A percentile compares a stretch with the other conserved stretches of the same genome.
phyloP scores from a whole-genome alignment of 2,329 filamentous ascomycete genomes.

The Phaeosphaeria sp. region DNA sequence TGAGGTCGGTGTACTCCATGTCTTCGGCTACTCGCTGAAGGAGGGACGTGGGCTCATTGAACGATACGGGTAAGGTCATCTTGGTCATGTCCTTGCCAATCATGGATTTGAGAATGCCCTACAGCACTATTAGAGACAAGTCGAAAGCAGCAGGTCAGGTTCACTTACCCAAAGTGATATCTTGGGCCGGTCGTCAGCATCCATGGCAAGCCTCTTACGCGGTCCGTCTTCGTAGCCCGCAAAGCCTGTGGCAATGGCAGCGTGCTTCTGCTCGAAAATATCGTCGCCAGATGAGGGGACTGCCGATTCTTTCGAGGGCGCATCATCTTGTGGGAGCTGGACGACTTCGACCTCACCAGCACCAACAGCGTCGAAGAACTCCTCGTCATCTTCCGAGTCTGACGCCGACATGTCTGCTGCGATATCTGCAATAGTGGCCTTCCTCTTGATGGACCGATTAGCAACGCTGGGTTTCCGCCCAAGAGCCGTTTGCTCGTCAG shows the following conservation, averaged over 20 bases:
- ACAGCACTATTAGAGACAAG: constrained; percentile 27
- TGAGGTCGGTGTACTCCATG: constrained; percentile 94
- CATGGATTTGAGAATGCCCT: constrained; percentile 99
- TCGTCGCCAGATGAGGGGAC: constrained; percentile 51
- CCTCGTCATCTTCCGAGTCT: constrained; percentile 81
- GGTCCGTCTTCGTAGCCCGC: constrained; percentile 91
- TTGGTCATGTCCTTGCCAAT: constrained; percentile 99
- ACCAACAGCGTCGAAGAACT: constrained; percentile 97
- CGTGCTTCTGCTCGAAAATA: constrained; percentile 56
- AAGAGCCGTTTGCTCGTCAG: constrained; percentile 43
- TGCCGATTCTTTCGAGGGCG: constrained; percentile 49
- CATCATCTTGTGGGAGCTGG: constrained; percentile 61
- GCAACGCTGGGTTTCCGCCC: constrained; percentile 24
- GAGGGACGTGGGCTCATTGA: constrained; percentile 96
- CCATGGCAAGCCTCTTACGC: constrained; percentile 80
- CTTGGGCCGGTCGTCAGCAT: constrained; percentile 90
- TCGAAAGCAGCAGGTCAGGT: not conserved
- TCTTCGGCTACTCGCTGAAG: constrained; percentile 95
- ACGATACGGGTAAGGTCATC: constrained; percentile 97
- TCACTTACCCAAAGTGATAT: constrained; percentile 86
- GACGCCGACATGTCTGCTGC: constrained; percentile 70
- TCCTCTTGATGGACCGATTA: constrained; percentile 56
- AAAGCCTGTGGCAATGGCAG: constrained; percentile 79
- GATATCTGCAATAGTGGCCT: constrained; percentile 73
- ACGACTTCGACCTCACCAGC: constrained; percentile 87